phyloP scores from a whole-genome alignment of 352 stramenopile genomes.

The Globisporangium lucens region DNA sequence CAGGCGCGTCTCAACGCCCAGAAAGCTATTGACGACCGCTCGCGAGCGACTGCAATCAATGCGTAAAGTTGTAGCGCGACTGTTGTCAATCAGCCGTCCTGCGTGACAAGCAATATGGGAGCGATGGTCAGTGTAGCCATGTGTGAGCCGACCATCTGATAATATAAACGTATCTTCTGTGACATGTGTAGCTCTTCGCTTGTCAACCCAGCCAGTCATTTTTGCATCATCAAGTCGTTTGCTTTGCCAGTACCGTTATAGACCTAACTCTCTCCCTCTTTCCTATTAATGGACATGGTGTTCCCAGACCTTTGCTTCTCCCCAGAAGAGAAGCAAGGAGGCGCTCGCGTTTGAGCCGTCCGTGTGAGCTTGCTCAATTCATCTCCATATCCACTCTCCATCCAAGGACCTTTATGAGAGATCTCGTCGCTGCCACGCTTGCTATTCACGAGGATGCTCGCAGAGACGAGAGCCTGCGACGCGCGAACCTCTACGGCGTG shows the following conservation, averaged over 20 bases:
- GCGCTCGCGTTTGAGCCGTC: background rate
- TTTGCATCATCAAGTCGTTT: background rate
- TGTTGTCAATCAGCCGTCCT: background rate
- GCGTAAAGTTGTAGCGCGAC: background rate
- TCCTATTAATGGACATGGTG: background rate
- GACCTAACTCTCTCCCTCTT: background rate
- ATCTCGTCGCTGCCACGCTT: background rate
- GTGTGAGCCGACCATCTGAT: background rate
- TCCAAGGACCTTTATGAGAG: background rate
- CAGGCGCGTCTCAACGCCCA: constrained; percentile 70
- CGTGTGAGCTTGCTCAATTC: background rate
- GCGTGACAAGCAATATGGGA: background rate
- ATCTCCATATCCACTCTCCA: background rate
- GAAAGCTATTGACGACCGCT: constrained; percentile 51
- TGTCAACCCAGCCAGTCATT: background rate
- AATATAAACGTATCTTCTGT: background rate
- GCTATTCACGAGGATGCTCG: background rate
- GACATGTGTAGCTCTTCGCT: background rate
- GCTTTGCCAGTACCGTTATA: background rate
- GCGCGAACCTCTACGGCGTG: constrained; percentile 39
- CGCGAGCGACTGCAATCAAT: constrained; percentile 7
- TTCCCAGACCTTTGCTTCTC: background rate
- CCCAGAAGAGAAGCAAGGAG: background rate
- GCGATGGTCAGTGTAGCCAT: constrained; percentile 3
- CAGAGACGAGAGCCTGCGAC: constrained; percentile 28